Conservation (phyloP, 441 rosid species). For the Gossypium gossypioides region DNA sequence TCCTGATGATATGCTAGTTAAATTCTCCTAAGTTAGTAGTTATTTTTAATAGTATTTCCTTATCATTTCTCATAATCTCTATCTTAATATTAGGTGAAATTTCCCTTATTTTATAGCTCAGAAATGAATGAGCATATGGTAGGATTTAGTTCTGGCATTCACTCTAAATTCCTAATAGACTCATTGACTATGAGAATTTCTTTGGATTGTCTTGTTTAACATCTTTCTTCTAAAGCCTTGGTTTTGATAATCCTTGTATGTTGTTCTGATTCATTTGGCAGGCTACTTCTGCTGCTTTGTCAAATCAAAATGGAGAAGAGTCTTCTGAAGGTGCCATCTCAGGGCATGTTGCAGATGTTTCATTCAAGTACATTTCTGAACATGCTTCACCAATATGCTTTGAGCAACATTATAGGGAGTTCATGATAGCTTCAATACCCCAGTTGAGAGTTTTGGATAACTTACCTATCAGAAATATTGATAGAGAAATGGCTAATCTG, state of each 20-base stretch:
- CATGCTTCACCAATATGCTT: constrained; percentile 83
- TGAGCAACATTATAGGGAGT: constrained; percentile 77
- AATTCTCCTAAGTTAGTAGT: neutral
- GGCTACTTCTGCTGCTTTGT: constrained; percentile 32
- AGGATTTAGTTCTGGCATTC: neutral
- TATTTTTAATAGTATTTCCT: neutral
- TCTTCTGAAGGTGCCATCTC: constrained; percentile 24
- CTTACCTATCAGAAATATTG: constrained; percentile 54
- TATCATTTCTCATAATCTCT: neutral
- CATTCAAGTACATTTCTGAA: constrained; percentile 45
- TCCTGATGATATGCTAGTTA: neutral
- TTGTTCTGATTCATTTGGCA: constrained; percentile 24
- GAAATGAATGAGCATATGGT: neutral
- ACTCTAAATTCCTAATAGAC: neutral
- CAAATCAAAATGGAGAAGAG: constrained; percentile 34
- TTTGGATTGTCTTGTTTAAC: neutral
- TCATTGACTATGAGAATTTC: neutral
- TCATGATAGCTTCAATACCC: constrained; percentile 68
- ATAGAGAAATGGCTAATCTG: constrained; percentile 52
- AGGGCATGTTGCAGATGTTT: constrained; percentile 29
- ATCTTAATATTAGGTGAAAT: neutral
- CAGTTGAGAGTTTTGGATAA: constrained; percentile 64
- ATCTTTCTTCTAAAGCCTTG: neutral
- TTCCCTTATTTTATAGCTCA: neutral
- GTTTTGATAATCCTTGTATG: neutral